Conservation (phyloP, 2,329 filamentous ascomycete species). For the Colletotrichum siamense region DNA sequence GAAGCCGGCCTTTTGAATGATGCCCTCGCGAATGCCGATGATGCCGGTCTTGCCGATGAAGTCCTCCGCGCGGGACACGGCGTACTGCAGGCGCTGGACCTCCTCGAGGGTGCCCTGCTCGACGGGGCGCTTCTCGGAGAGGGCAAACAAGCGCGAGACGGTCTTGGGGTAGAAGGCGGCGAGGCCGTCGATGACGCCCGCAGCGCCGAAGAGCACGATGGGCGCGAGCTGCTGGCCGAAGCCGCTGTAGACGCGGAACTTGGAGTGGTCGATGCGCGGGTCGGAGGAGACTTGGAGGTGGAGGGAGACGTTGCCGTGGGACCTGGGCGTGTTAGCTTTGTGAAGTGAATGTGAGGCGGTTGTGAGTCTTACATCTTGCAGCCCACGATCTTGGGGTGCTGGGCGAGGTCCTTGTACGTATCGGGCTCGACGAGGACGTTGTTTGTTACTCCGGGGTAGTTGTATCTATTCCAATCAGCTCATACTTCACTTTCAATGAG, state of each 20-base stretch:
- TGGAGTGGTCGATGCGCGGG: conserved; percentile 63
- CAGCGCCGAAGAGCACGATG: conserved; percentile 66
- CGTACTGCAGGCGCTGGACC: conserved; percentile 64
- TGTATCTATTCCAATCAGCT: conserved; percentile 40
- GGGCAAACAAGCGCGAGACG: conserved; percentile 60
- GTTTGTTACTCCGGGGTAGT: conserved; percentile 71
- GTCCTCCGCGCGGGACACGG: conserved; percentile 66
- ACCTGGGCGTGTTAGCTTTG: conserved; percentile 31
- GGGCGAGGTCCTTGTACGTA: conserved; percentile 62
- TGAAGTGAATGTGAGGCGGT: accelerated
- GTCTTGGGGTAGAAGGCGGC: conserved; percentile 70
- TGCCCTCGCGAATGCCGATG: conserved; percentile 69
- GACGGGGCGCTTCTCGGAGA: conserved; percentile 39
- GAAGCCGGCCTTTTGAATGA: conserved; percentile 60
- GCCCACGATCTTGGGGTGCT: conserved; percentile 70
- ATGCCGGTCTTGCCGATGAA: conserved; percentile 66
- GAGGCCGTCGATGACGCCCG: conserved; percentile 70
- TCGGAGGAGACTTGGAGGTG: conserved; percentile 68
- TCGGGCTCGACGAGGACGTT: conserved; percentile 63
- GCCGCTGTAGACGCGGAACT: conserved; percentile 69
- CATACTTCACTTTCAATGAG: background rate
- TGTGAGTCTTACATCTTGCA: conserved; percentile 58
- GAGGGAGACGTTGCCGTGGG: conserved; percentile 68
- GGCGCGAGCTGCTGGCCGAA: conserved; percentile 72
- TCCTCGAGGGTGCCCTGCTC: conserved; percentile 54